These are phyloP conservation scores for Psilocybe subaeruginosa DNA, from an alignment of 768 basidiomycete genomes.

Conservation along the genomic window DNA sequence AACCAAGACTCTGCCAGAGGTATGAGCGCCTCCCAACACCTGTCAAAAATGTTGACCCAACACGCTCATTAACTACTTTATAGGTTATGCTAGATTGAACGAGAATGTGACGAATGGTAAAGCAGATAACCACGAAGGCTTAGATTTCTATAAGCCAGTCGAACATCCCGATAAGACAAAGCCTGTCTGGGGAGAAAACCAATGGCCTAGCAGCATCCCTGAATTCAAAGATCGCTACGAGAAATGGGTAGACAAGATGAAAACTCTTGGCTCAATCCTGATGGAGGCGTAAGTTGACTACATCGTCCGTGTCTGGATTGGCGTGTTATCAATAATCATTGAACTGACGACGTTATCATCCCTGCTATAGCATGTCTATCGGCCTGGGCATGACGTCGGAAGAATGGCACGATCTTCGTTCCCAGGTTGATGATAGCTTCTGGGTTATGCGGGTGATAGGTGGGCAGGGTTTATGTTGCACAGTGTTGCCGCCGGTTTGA, in stretches of 20 bases:
- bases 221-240: conserved; percentile 69
- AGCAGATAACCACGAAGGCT: conserved; percentile 82
- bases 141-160: conserved; percentile 83
- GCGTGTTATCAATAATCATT: neutral
- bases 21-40: conserved; percentile 25
- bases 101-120: conserved; percentile 89
- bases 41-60: too few relatives aligned
- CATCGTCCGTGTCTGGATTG: neutral
- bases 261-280: conserved; percentile 72
- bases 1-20: conserved; percentile 80
- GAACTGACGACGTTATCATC: neutral
- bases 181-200: conserved; percentile 84
- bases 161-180: conserved; percentile 69
- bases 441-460: conserved; percentile 91
- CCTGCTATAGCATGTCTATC: conserved; percentile 67
- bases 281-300: conserved; percentile 78
- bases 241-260: conserved; percentile 86
- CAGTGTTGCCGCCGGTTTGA: neutral
- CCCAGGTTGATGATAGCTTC: conserved; percentile 80
- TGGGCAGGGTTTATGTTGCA: conserved; percentile 24
- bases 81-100: conserved; percentile 80
- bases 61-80: neutral
- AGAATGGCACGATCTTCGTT: conserved; percentile 72
- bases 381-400: conserved; percentile 74
- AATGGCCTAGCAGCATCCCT: conserved; percentile 67